phyloP scores from a whole-genome alignment of 768 basidiomycete species.

The Boletellus ananas region DNA sequence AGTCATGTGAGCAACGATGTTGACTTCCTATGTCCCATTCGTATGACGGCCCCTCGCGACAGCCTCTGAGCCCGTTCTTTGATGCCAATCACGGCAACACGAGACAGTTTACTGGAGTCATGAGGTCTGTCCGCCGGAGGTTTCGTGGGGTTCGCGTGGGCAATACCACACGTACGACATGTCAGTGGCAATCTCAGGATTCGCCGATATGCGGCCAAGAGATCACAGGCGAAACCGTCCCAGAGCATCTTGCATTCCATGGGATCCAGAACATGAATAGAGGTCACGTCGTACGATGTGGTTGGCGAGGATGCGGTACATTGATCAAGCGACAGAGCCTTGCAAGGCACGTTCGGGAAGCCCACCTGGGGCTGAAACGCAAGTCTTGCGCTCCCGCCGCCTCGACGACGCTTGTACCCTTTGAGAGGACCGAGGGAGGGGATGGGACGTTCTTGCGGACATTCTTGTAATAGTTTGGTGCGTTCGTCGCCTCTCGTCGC shows the following conservation, averaged over 20 bases:
- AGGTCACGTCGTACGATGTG: background rate
- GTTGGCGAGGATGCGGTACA: slow-evolving; percentile 5
- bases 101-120: background rate
- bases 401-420: background rate
- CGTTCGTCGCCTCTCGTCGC: background rate
- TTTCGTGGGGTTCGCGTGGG: background rate
- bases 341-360: slow-evolving; percentile 12
- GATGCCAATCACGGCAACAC: no score
- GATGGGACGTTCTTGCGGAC: background rate
- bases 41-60: background rate
- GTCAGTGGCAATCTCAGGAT: background rate
- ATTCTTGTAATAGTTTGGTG: background rate
- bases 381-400: background rate
- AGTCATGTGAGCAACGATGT: slow-evolving; percentile 6
- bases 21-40: no score
- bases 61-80: background rate
- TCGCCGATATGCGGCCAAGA: slow-evolving; percentile 1
- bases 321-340: slow-evolving; percentile 4
- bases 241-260: slow-evolving; percentile 13
- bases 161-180: background rate
- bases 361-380: slow-evolving; percentile 14
- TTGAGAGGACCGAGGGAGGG: background rate
- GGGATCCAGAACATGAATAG: slow-evolving; percentile 7
- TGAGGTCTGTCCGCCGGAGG: background rate
- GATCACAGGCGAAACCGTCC: background rate